phyloP scores from a whole-genome alignment of 805 yeast species.

The Clavispora carvajalis region DNA sequence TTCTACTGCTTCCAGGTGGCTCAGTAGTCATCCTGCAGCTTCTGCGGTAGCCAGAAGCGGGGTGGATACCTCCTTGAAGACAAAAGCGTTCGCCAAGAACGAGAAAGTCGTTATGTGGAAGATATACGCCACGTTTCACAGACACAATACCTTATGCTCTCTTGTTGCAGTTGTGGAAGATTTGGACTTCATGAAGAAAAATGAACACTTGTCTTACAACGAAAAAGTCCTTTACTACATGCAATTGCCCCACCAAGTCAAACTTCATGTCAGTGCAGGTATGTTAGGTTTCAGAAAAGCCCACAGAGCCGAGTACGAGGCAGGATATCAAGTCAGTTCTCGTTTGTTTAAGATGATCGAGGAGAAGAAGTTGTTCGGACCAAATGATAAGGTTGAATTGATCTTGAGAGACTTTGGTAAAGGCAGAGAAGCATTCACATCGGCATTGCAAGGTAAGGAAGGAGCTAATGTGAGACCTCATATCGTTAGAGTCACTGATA shows the following conservation, averaged over 20 bases:
- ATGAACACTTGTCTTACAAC: constrained; percentile 52
- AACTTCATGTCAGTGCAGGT: constrained; percentile 71
- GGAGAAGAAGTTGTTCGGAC: constrained; percentile 50
- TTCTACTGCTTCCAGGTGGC: constrained; percentile 7
- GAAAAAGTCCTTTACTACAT: constrained; percentile 73
- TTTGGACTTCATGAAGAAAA: constrained; percentile 49
- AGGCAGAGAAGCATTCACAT: constrained; percentile 81
- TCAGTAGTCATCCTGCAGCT: constrained; percentile 3
- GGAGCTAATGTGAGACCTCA: constrained; percentile 65
- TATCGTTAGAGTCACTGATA: constrained; percentile 68
- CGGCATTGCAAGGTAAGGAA: constrained; percentile 85
- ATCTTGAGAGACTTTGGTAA: constrained; percentile 80
- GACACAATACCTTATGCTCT: constrained; percentile 79
- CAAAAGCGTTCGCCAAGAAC: constrained; percentile 6
- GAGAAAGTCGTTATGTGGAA: constrained; percentile 56
- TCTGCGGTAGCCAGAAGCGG: constrained; percentile 5
- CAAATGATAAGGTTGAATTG: constrained; percentile 61
- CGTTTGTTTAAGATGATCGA: constrained; percentile 67
- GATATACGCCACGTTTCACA: constrained; percentile 69
- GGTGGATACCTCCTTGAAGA: constrained; percentile 3
- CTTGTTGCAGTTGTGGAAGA: constrained; percentile 69
- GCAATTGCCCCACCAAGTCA: constrained; percentile 72
- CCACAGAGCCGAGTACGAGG: constrained; percentile 90
- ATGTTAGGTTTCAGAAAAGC: constrained; percentile 84
- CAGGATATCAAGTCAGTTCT: constrained; percentile 78